phyloP scores from a whole-genome alignment of 2,329 filamentous ascomycete genomes.

The Colletotrichum graminicola region DNA sequence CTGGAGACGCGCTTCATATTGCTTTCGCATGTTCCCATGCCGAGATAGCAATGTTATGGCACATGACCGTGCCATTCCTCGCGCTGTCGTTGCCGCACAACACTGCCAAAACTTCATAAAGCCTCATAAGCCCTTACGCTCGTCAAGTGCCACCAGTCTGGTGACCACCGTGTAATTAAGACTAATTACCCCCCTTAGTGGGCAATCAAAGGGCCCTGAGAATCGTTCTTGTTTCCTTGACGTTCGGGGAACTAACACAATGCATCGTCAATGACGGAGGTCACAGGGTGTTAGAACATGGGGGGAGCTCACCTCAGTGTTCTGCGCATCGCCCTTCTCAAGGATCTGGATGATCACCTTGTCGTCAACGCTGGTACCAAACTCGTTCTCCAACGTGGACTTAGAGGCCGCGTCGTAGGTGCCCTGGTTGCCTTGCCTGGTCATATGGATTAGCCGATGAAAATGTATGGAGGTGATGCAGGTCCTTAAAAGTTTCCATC shows the following conservation, averaged over 20 bases:
- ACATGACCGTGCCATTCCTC: slow-evolving; percentile 1
- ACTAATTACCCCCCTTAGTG: slow-evolving; percentile 52
- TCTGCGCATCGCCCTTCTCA: slow-evolving; percentile 78
- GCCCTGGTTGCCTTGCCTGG: slow-evolving; percentile 88
- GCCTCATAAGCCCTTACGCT: slow-evolving; percentile 3
- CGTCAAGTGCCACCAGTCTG: background rate
- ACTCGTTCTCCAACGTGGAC: slow-evolving; percentile 82
- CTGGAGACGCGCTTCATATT: slow-evolving; percentile 2
- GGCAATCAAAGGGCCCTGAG: slow-evolving; percentile 57
- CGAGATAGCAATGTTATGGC: background rate
- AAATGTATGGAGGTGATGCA: background rate
- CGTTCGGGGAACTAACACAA: slow-evolving; percentile 62
- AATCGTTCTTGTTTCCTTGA: slow-evolving; percentile 66
- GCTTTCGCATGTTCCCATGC: slow-evolving; percentile 4
- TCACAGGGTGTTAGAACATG: background rate
- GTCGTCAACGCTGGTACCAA: slow-evolving; percentile 83
- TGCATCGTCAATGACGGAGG: background rate
- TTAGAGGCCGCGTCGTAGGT: slow-evolving; percentile 82
- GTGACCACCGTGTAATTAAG: background rate
- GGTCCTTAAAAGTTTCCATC: background rate
- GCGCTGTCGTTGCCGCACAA: slow-evolving; percentile 16
- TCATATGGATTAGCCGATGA: slow-evolving; percentile 8
- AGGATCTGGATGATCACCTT: slow-evolving; percentile 87
- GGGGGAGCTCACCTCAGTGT: slow-evolving; percentile 61
- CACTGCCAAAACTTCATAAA: slow-evolving; percentile 15